Evolutionary conservation across 2,329 filamentous ascomycete species (phyloP).

Genomic region (Cercospora sp.): DNA sequence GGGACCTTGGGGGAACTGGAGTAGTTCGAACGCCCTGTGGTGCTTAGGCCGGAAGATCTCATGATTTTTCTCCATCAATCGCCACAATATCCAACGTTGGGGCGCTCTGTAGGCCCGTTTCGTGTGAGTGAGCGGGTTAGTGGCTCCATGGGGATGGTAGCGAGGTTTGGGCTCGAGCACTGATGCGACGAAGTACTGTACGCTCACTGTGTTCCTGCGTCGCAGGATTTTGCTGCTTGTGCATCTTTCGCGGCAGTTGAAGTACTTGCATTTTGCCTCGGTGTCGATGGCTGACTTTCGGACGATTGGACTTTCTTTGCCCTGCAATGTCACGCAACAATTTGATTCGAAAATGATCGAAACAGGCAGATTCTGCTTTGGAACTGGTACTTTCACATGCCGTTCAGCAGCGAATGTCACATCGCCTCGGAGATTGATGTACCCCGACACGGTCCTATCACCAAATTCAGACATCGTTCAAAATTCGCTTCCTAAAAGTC

Average conservation of each 20-base stretch:
- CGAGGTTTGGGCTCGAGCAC: background rate
- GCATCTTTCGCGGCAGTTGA: background rate
- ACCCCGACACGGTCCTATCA: background rate
- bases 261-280: background rate
- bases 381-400: background rate
- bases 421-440: conserved; percentile 1
- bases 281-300: background rate
- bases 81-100: background rate
- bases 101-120: background rate
- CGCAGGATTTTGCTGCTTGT: background rate
- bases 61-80: background rate
- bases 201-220: background rate
- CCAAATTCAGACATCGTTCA: background rate
- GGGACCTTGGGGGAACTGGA: background rate
- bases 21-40: background rate
- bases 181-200: background rate
- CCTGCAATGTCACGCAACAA: background rate
- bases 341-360: background rate
- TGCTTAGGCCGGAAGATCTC: background rate
- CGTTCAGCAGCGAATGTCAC: background rate
- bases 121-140: background rate
- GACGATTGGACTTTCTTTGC: background rate
- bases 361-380: background rate
- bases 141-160: background rate
- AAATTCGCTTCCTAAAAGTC: background rate